A percentile compares a stretch with the other conserved stretches of the same genome.
Evolutionary conservation across 768 basidiomycete species (phyloP).

Genomic region (Tricholoma bakamatsutake): DNA sequence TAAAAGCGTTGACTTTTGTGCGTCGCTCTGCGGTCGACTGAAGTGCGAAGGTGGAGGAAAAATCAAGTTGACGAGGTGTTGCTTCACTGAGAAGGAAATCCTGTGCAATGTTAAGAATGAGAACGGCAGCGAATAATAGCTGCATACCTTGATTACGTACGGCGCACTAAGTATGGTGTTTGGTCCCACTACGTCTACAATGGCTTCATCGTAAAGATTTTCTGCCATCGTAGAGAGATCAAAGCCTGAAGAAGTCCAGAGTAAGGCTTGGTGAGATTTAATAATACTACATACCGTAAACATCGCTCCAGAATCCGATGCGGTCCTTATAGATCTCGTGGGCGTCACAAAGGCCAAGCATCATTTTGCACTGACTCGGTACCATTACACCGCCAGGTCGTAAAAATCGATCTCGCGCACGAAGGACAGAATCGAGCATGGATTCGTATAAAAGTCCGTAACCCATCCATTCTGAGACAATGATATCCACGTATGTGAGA

Average conservation of each 20-base stretch:
- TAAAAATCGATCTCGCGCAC: constrained; percentile 84
- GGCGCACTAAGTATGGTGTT: constrained; percentile 62
- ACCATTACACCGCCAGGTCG: constrained; percentile 77
- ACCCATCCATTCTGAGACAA: constrained; percentile 98
- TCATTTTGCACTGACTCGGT: constrained; percentile 83
- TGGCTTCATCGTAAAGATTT: constrained; percentile 72
- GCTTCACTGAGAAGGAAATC: constrained; percentile 69
- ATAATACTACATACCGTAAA: constrained; percentile 61
- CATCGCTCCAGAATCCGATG: constrained; percentile 83
- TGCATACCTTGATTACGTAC: constrained; percentile 56
- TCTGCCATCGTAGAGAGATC: constrained; percentile 80
- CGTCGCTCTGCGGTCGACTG: constrained; percentile 53
- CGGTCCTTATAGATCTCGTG: constrained; percentile 73
- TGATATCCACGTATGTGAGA: constrained; percentile 80
- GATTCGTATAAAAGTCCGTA: constrained; percentile 90
- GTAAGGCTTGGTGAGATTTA: not conserved
- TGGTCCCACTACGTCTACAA: constrained; percentile 72
- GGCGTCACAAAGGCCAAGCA: constrained; percentile 78
- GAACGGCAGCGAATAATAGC: not conserved
- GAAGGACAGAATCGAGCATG: constrained; percentile 94
- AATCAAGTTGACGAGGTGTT: constrained; percentile 69
- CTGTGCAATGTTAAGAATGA: constrained; percentile 29
- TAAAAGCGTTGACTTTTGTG: constrained; percentile 68
- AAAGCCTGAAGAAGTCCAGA: constrained; percentile 52
- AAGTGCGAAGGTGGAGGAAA: constrained; percentile 73